Percentiles rank a stretch among this genome's conserved stretches.
Evolutionary conservation across 2,329 filamentous ascomycete species (phyloP).

Genomic region (Alternaria hordeiaustralica): DNA sequence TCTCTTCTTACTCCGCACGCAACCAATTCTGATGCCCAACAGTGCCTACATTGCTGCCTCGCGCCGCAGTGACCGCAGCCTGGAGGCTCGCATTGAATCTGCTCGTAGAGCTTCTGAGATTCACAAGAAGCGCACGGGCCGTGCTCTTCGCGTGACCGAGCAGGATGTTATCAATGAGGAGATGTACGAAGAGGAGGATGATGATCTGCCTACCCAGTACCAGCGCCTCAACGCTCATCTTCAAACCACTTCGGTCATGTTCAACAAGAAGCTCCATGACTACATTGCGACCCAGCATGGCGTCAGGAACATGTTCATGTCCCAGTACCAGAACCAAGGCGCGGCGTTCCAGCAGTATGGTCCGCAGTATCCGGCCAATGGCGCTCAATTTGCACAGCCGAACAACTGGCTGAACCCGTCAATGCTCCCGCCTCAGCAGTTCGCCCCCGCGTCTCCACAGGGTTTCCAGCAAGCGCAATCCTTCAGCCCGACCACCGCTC

Average conservation of each 20-base stretch:
- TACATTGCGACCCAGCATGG: conserved; percentile 65
- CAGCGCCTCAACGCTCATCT: conserved; percentile 68
- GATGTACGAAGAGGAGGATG: conserved; percentile 96
- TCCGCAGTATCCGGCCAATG: conserved; percentile 31
- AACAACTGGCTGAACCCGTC: conserved; percentile 40
- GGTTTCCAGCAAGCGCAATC: conserved; percentile 26
- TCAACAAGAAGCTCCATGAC: conserved; percentile 67
- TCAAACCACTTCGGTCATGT: conserved; percentile 64
- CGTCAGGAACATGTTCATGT: conserved; percentile 56
- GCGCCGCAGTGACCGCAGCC: conserved; percentile 80
- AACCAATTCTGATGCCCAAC: conserved; percentile 20
- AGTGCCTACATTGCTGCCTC: conserved; percentile 94
- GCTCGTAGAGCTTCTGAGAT: conserved; percentile 88
- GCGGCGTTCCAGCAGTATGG: conserved; percentile 22
- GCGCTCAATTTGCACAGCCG: conserved; percentile 20
- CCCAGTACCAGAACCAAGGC: conserved; percentile 31
- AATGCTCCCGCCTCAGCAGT: conserved; percentile 46
- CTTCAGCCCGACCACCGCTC: conserved; percentile 29
- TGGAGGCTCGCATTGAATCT: conserved; percentile 88
- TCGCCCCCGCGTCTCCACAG: conserved; percentile 36
- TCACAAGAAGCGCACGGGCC: conserved; percentile 85
- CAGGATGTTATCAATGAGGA: conserved; percentile 89
- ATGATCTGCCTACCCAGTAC: conserved; percentile 74
- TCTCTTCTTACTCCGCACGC: neutral
- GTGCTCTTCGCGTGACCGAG: conserved; percentile 79